These are phyloP conservation scores for Crithidia brevicula DNA, from an alignment of 208 protist species.

Conservation along the genomic window DNA sequence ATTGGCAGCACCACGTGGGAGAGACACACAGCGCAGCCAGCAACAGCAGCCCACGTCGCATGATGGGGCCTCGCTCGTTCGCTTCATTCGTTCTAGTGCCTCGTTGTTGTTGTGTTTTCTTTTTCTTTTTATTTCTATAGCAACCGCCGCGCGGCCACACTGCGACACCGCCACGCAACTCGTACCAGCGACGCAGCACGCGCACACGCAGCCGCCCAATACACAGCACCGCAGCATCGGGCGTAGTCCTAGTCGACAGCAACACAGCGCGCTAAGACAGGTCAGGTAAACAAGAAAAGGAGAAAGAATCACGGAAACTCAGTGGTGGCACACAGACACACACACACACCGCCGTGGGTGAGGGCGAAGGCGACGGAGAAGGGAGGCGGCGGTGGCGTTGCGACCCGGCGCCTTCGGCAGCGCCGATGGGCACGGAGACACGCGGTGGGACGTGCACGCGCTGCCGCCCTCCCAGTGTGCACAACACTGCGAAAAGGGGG, in stretches of 20 bases:
- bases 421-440: no score
- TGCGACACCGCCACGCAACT: neutral
- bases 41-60: neutral
- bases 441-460: neutral
- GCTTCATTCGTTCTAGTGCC: no score
- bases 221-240: neutral
- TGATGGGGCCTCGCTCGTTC: neutral
- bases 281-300: neutral
- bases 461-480: neutral
- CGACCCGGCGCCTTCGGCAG: no score
- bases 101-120: neutral
- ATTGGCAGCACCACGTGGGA: no score
- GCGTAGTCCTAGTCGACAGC: neutral
- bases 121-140: neutral
- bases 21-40: no score
- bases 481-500: neutral
- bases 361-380: no score
- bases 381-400: no score
- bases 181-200: neutral
- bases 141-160: neutral
- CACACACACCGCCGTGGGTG: no score
- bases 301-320: no score
- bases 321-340: no score
- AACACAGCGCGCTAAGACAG: constrained; percentile 11
- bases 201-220: neutral